Conservation (phyloP, 768 basidiomycete species). For the Suillus subaureus region DNA sequence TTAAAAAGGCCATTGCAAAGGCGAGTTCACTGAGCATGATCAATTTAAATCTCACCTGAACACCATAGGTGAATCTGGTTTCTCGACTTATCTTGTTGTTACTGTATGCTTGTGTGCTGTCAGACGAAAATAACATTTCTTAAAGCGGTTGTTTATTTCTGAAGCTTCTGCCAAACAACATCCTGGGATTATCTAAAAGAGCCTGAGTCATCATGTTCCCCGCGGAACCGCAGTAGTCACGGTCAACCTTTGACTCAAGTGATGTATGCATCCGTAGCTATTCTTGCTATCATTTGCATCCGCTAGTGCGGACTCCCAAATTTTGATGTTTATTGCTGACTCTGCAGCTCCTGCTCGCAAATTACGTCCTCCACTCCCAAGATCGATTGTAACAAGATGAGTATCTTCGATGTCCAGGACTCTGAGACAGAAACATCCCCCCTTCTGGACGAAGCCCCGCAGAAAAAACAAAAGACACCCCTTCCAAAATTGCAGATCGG, state of each 20-base stretch:
- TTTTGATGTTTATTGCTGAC: background rate
- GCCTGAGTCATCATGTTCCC: no score
- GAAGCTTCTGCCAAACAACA: conserved; percentile 2
- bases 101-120: background rate
- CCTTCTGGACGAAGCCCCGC: background rate
- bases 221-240: background rate
- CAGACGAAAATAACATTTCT: background rate
- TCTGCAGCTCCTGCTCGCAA: no score
- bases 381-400: background rate
- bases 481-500: conserved; percentile 42
- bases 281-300: background rate
- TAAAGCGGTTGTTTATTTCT: conserved; percentile 1
- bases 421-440: background rate
- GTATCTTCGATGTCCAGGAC: background rate
- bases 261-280: background rate
- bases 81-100: background rate
- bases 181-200: background rate
- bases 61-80: background rate
- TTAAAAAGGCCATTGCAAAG: conserved; percentile 3
- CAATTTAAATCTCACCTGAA: background rate
- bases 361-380: background rate
- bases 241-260: background rate
- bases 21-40: conserved; percentile 7
- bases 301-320: background rate
- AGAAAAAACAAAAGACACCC: conserved; percentile 26